Conservation (phyloP, 2,329 filamentous ascomycete species). For the Calonectria henricotiae region DNA sequence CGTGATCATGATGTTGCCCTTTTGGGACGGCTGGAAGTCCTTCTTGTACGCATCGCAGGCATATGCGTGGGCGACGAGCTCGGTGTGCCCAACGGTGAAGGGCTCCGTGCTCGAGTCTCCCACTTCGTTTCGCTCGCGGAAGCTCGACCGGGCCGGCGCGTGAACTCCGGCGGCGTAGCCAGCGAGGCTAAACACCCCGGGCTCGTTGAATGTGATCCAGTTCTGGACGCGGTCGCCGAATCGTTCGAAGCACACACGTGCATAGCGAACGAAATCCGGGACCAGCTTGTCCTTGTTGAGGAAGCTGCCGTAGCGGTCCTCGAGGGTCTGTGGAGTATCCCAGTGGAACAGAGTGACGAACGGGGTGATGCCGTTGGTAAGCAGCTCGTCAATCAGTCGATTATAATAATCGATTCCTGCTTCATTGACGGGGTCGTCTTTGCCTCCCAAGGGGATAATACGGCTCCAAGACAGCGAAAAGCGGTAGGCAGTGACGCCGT, state of each 20-base stretch:
- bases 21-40: conserved; percentile 59
- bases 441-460: conserved; percentile 76
- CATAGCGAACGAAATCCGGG: conserved; percentile 47
- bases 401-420: conserved; percentile 74
- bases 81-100: conserved; percentile 60
- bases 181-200: conserved; percentile 43
- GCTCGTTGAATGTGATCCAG: conserved; percentile 50
- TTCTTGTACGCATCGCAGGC: conserved; percentile 59
- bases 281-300: conserved; percentile 45
- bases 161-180: conserved; percentile 47
- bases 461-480: conserved; percentile 78
- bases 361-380: conserved; percentile 69
- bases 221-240: conserved; percentile 48
- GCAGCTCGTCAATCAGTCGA: conserved; percentile 73
- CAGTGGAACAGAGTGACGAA: conserved; percentile 78
- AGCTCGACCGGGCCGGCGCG: conserved; percentile 44
- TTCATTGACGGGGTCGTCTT: conserved; percentile 75
- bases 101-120: conserved; percentile 54
- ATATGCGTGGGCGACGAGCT: conserved; percentile 59
- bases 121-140: conserved; percentile 45
- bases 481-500: conserved; percentile 74
- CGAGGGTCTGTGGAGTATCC: conserved; percentile 68
- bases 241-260: conserved; percentile 46
- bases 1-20: conserved; percentile 61
- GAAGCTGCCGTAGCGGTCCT: conserved; percentile 48